Evolutionary conservation across 169 alveolate genomes (phyloP), one percentile per base, ranked within the genome.

Genomic region (Eimeria acervulina): DNA sequence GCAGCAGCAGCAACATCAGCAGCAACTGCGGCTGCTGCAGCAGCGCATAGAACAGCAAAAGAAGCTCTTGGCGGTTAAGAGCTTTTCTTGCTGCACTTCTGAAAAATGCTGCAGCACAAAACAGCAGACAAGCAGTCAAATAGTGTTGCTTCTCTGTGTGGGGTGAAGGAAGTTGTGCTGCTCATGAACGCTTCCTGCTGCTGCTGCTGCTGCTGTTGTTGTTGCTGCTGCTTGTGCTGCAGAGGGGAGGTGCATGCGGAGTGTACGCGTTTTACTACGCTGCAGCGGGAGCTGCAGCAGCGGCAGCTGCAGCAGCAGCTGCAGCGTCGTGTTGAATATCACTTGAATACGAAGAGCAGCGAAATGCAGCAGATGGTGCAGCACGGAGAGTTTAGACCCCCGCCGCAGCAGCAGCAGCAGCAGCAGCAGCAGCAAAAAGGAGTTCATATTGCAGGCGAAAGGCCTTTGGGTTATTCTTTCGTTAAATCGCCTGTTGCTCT

Each of bases 221-320:
- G 55, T 12, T 47, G 55, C 12, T 47, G 55, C 55, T 47, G 55
- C 12, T 47, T 5, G 19, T 47, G 55, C 55, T 47, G 55, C 55
- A 47, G 55, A 12, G 55, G 55, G 55, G 55, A 47, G 55, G 12
- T 47, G 12, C 55, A 12, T 12, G 5, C 55, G 55, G 55, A 47
- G 55, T 47, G 55, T 47, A 47, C 55, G 12, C 55, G 55, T 47
- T 47, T 47, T 47, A 47, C 55, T 47, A 47, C 55, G 5, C 5
- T 47, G 55, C 55, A 47, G 55, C 55, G 55, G 55, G 55, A 5
- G 12, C 55, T 47, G 55, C 55, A 47, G 74, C 70, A 83, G 70
- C 61, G n/a, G 78, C 78, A 83, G 92, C 44, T 83, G 70, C n/a
- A n/a, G 70, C 92, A 52, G 47, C 44, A 47, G 70, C 92, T 83